Evolutionary conservation across 1,284 basidiomycete species (phyloP), one percentile per base, ranked within the genome.

Genomic region (Pholiota adiposa): DNA sequence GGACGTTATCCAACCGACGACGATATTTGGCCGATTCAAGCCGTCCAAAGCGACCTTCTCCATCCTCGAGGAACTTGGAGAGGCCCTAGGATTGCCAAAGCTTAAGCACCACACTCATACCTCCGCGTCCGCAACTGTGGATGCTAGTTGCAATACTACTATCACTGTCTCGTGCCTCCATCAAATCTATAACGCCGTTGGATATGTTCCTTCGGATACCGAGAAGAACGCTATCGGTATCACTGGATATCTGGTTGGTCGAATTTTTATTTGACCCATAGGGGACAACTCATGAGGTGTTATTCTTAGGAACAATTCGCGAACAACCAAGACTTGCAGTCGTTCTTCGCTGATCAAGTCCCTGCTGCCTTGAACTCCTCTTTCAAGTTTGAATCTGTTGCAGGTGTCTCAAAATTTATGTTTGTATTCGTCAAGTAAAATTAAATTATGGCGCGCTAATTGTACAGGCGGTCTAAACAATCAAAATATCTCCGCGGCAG

Each of bases 1-100:
- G 44, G 89, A 92, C 51, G 72, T 92, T 36, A 78, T 93, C 40
- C 87, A 90, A 61, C 91, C 91, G 0, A 93, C 91, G 0, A 90
- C 88, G 0, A 81, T 87, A 72, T 93, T 92, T 67, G 79, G 80
- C 46, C 81, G 80, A 44, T 76, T 82, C 64, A 81, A 76, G 61
- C 71, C 72, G 11, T 75, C 79, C 62, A 81, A 71, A 62, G 79
- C 83, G 8, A 84, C 79, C 0, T 72, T 85, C n/a, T 63, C 71
- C 41, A 71, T 56, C 54, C 57, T 66, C 6, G 70, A 71, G 6
- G 70, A 69, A 41, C 59, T 41, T 34, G n/a, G 49, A 27, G 12
- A 51, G 1, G 7, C 58, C 33, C 7, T 59, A 54, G 7, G 18
- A 29, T 21, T 29, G 14, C 44, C 11, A 36, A 57, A 29, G 23